A percentile compares a stretch with the other conserved stretches of the same genome.
Evolutionary conservation across 495 filamentous ascomycete genomes (phyloP).

Genomic region (Paragyromitra xinjiangensis): DNA sequence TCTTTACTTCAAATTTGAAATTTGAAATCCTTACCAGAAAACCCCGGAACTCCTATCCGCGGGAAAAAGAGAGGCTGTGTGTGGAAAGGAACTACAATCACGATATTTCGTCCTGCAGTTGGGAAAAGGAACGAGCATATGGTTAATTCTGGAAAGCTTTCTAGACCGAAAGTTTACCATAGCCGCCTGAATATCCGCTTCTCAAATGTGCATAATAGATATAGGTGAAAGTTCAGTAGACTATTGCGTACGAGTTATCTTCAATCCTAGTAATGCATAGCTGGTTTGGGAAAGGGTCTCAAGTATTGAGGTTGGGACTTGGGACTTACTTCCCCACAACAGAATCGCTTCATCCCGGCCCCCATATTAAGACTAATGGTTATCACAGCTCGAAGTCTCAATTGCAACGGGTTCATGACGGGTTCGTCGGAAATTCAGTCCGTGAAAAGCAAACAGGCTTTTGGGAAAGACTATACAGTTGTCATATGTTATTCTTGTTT

Average conservation of each 20-base stretch:
- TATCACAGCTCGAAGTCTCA: neutral
- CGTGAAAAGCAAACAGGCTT: neutral
- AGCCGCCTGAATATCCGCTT: neutral
- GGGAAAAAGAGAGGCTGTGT: constrained; percentile 6
- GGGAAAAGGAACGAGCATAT: constrained; percentile 35
- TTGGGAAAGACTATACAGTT: neutral
- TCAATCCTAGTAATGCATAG: neutral
- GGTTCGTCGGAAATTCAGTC: neutral
- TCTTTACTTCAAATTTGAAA: neutral
- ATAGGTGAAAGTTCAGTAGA: neutral
- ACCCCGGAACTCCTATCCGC: constrained; percentile 8
- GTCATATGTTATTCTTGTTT: neutral
- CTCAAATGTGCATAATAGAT: neutral
- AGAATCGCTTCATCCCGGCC: neutral
- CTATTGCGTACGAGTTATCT: neutral
- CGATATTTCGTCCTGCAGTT: neutral
- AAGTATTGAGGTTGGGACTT: neutral
- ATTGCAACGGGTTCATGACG: neutral
- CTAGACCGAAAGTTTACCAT: neutral
- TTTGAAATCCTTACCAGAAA: neutral
- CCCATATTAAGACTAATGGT: neutral
- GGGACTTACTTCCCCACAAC: neutral
- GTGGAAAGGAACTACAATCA: neutral
- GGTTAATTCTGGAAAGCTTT: neutral
- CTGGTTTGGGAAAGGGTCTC: neutral